Base-by-base conservation (phyloP, 2,329 filamentous ascomycete genomes). In the Penicillium expansum region DNA sequence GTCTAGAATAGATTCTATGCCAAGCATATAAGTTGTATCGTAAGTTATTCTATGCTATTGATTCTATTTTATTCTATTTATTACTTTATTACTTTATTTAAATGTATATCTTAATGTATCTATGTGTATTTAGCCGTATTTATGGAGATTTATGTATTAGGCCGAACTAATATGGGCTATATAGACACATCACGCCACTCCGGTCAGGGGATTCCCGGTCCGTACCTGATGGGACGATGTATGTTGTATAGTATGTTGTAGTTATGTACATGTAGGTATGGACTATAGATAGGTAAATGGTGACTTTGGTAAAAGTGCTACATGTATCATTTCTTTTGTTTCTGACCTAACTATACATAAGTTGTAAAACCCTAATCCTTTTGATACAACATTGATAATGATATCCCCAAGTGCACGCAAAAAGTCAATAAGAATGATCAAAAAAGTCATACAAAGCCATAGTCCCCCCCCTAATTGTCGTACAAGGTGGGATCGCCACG, bases 401-500 rank as follows among this genome's bases (percentile, higher is more conserved):
- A 27, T 37, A 48, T 32, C 16, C 24, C 11, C 27, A 37, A 24
- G 16, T 44, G 47, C 30, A 56, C 37, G 20, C 29, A 47, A 52
- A 52, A 30, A 27, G 13, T 42, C 29, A 33, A 45, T 51, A 48
- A 39, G 24, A 53, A 55, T 37, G 48, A 45, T 14, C 16, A 29
- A n/a, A 33, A 33, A 47, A 52, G 16, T 33, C 16, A 29, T 43
- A 41, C 32, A 37, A 20, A 52, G 5, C 10, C 13, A 49, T 3
- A 24, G 10, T 16, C n/a, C 13, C 14, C 43, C 13, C 14, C 37
- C 43, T 42, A 56, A n/a, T 90, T 79, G 10, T 83, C 84, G 70
- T 87, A 97, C 14, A 97, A 80, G 42, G 83, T 79, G 73, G 91
- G 86, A 68, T 97, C 93, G 5, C 92, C 93, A 67, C 89, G 90